phyloP scores from a whole-genome alignment of 1,139 yeast genomes.

The Suhomyces chickasaworum region DNA sequence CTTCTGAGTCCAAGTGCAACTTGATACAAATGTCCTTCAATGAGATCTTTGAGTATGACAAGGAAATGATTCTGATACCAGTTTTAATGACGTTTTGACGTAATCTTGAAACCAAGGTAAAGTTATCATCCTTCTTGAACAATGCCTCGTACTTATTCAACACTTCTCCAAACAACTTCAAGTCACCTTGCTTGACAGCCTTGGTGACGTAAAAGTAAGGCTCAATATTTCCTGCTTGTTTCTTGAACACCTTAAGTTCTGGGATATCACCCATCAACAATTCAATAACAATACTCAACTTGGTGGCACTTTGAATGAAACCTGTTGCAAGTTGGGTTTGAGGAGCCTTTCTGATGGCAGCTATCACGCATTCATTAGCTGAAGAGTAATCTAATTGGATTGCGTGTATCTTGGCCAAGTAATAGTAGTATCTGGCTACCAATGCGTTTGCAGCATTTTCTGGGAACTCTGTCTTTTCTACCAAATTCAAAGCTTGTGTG shows the following conservation, averaged over 20 bases:
- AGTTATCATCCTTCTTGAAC: slow-evolving; percentile 77
- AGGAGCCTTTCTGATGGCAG: slow-evolving; percentile 97
- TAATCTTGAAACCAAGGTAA: slow-evolving; percentile 81
- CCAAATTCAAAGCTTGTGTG: slow-evolving; percentile 84
- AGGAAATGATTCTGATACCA: slow-evolving; percentile 90
- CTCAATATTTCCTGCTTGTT: slow-evolving; percentile 54
- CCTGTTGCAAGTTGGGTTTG: slow-evolving; percentile 86
- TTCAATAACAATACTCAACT: slow-evolving; percentile 85
- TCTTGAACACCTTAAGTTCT: slow-evolving; percentile 80
- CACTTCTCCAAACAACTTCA: slow-evolving; percentile 77
- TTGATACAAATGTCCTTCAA: slow-evolving; percentile 88
- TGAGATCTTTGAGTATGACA: slow-evolving; percentile 89
- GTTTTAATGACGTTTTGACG: slow-evolving; percentile 98
- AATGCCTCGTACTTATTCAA: slow-evolving; percentile 61
- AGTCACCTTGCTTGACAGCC: slow-evolving; percentile 92
- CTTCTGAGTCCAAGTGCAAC: slow-evolving; percentile 89
- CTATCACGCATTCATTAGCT: slow-evolving; percentile 86
- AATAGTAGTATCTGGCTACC: slow-evolving; percentile 89
- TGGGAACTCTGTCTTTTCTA: slow-evolving; percentile 88
- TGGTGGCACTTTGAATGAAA: slow-evolving; percentile 86
- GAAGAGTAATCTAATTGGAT: slow-evolving; percentile 90
- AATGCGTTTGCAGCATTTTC: slow-evolving; percentile 82
- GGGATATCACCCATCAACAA: slow-evolving; percentile 97
- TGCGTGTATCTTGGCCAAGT: slow-evolving; percentile 85
- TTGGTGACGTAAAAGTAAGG: slow-evolving; percentile 88